Percentiles rank a stretch among this genome's conserved stretches.
phyloP scores from a whole-genome alignment of 2,329 filamentous ascomycete genomes.

The Cyphellophora europaea region DNA sequence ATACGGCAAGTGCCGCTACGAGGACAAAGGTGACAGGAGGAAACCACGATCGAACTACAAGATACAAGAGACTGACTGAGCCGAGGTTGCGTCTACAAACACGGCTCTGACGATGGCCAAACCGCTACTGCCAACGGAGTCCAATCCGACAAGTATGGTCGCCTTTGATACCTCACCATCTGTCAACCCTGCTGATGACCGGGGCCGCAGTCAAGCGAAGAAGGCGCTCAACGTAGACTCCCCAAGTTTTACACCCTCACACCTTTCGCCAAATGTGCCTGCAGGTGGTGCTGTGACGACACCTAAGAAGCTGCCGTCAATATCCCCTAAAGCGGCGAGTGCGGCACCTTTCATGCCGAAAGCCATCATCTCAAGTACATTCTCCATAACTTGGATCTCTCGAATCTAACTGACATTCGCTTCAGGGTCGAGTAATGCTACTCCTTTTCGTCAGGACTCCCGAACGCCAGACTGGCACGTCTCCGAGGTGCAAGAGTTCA shows the following conservation, averaged over 20 bases:
- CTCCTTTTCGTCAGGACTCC: constrained; percentile 30
- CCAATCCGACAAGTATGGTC: constrained; percentile 25
- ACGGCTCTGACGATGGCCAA: constrained; percentile 59
- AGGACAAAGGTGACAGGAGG: constrained; percentile 67
- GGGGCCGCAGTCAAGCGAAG: constrained; percentile 12
- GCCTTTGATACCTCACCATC: neutral
- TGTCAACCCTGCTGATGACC: neutral
- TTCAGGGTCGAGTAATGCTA: constrained; percentile 30
- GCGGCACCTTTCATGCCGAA: constrained; percentile 54
- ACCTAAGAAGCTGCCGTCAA: constrained; percentile 26
- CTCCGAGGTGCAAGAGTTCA: constrained; percentile 37
- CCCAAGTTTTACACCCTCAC: constrained; percentile 72
- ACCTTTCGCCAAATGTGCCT: constrained; percentile 37
- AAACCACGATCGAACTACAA: no score
- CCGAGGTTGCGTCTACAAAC: constrained; percentile 76
- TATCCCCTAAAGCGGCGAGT: constrained; percentile 83
- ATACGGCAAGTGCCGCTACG: constrained; percentile 85
- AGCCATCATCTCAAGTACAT: constrained; percentile 29
- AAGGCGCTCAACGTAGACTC: constrained; percentile 80
- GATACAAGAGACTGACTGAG: no score
- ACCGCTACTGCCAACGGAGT: constrained; percentile 24
- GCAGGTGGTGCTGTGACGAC: constrained; percentile 3
- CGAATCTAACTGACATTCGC: neutral
- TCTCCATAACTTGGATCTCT: neutral
- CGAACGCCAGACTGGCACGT: constrained; percentile 35